Percentiles rank a stretch among this genome's conserved stretches.
phyloP scores from a whole-genome alignment of 164 flowering plant species.

The Buxus sempervirens region DNA sequence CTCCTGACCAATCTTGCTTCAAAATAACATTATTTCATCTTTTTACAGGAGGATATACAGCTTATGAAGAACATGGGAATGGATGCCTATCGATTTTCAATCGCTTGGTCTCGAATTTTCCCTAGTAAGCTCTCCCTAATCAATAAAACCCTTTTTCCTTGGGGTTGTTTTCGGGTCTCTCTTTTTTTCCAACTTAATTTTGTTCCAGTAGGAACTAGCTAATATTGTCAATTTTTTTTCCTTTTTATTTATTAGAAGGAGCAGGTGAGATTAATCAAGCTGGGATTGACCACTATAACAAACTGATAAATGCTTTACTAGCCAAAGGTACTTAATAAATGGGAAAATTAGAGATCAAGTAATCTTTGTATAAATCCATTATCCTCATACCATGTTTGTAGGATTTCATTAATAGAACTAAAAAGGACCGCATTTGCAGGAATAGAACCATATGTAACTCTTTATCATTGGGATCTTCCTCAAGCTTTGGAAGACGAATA shows the following conservation, averaged over 20 bases:
- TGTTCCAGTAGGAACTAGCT: too few relatives aligned
- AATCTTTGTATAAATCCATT: too few relatives aligned
- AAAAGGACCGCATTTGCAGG: conserved; percentile 31
- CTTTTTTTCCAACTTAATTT: too few relatives aligned
- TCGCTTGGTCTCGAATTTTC: conserved; percentile 82
- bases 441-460: conserved; percentile 84
- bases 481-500: conserved; percentile 75
- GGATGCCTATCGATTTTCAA: conserved; percentile 84
- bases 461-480: conserved; percentile 96
- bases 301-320: conserved; percentile 68
- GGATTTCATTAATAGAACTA: too few relatives aligned
- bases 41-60: conserved; percentile 58
- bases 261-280: conserved; percentile 76
- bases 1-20: too few relatives aligned
- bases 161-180: too few relatives aligned
- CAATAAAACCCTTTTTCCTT: too few relatives aligned
- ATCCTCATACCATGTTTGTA: too few relatives aligned
- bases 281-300: conserved; percentile 85
- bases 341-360: too few relatives aligned
- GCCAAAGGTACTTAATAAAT: conserved; percentile 52
- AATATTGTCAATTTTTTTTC: background rate
- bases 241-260: conserved; percentile 53
- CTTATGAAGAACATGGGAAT: conserved; percentile 81
- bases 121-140: conserved; percentile 45
- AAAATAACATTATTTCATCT: background rate